Conservation (phyloP, 306 rosid genomes). For the Luffa aegyptiaca region DNA sequence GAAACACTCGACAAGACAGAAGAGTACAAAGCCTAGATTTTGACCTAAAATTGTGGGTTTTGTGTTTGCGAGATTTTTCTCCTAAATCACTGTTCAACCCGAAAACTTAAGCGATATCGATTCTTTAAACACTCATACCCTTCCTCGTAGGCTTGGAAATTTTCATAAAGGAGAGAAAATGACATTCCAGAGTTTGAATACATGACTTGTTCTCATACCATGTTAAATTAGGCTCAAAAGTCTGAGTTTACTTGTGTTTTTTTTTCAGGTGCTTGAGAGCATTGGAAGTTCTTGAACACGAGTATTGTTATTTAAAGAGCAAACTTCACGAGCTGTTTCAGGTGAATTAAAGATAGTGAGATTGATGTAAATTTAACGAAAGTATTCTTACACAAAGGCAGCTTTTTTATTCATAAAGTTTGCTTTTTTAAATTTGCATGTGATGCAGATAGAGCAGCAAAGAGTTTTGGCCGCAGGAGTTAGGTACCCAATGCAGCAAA, state of each 20-base stretch:
- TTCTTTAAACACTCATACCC: too few species aligned
- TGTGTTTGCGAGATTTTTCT: neutral
- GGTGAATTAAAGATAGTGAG: slow-evolving; percentile 21
- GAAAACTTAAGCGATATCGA: too few species aligned
- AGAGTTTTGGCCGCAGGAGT: slow-evolving; percentile 78
- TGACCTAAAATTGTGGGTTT: neutral
- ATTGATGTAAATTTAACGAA: neutral
- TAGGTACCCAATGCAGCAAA: slow-evolving; percentile 62
- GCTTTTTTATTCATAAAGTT: neutral
- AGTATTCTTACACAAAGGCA: neutral
- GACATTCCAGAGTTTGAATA: too few species aligned
- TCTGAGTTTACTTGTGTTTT: neutral
- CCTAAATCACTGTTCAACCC: too few species aligned
- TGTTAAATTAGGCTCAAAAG: too few species aligned
- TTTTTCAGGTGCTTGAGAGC: slow-evolving; percentile 69
- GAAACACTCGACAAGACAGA: neutral
- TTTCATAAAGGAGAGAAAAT: too few species aligned
- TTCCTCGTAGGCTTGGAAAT: too few species aligned
- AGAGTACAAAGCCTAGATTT: neutral
- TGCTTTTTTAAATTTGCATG: neutral
- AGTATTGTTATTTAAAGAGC: slow-evolving; percentile 88
- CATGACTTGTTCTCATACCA: too few species aligned
- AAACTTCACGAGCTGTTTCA: slow-evolving; percentile 87
- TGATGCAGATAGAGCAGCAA: slow-evolving; percentile 68
- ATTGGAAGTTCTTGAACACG: slow-evolving; percentile 78